Base-by-base conservation (phyloP, 2,329 filamentous ascomycete genomes). In the Fusarium citri region DNA sequence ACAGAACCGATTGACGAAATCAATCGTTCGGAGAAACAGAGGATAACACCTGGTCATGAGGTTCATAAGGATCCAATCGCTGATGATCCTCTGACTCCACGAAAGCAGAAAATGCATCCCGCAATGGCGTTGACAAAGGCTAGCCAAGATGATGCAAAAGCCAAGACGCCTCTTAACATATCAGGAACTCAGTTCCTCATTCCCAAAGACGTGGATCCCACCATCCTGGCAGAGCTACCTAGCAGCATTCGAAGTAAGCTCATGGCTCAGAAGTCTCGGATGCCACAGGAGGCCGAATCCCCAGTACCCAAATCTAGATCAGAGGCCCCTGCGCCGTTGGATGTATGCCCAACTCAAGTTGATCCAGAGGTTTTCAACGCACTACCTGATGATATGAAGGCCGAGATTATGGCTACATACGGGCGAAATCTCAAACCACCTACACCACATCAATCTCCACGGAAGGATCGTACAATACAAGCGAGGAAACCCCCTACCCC, bases 181-280 rank as follows among this genome's bases (percentile, higher is more conserved):
- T 84, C 89, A 5, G 94, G 95, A 3, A 97, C 95, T 0, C 96
- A 99, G 75, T 99, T 99, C 75, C 88, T 98, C 48, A 85, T 99
- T 72, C 96, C 96, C 0, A 88, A 88, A 2, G 93, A 97, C 71
- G 87, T 92, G 4, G 96, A 99, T 76, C 90, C 91, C 0, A 84
- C 86, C n/a, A 91, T 97, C 1, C 80, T 98, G 6, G 92, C 92
- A 3, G 94, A 97, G 74, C 84, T 99, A 6, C 95, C 95, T 0
- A 85, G 84, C 31, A 93, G 97, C 76, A 97, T 98, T 68, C 88
- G 93, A 64, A 89, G 88, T 31, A 93, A 88, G 75, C 85, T 98
- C 12, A 84, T 92, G 66, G 86, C 86, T 11, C 90, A 91, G 74
- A 83, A 81, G 60, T 77, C 77, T 12, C 75, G 71, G n/a, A 15